Base-by-base conservation (phyloP, 306 rosid species). In the Notholithocarpus densiflorus region DNA sequence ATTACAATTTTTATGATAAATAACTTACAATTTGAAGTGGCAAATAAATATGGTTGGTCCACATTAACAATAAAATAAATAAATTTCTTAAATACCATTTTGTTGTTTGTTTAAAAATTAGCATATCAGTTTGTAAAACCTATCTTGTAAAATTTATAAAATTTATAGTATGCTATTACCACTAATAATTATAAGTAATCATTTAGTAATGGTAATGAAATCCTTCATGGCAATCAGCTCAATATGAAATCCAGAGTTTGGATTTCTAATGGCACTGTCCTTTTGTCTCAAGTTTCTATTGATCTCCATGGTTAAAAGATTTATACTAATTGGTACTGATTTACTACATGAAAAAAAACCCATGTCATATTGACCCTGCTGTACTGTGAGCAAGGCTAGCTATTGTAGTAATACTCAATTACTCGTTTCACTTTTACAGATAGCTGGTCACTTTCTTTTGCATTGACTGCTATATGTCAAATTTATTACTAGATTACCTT, bases 401-500 rank as follows among this genome's bases (percentile, higher is more conserved):
- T 80, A 79, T 51, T 14, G 29, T 17, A 20, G 74, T 75, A 78
- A 10, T n/a, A 29, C 45, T 40, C 45, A 40, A 40, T 40, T 40
- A 34, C 45, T 40, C 45, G 0, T 40, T 40, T 40, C 45, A 40
- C 45, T 54, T 15, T 27, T 56, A 9, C 68, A 24, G 32, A 48
- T 3, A 32, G 66, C 64, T 20, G 26, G 77, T 59, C 65, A 69
- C 57, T 65, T 84, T 80, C 45, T 72, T 74, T 74, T 37, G 18
- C 70, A 52, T 79, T 52, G 75, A 75, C 64, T 13, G 40, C 61
- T 56, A 32, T 34, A 55, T 32, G 71, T 78, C 74, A 56, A 51
- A 57, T 15, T 31, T 27, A 54, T 72, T 71, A 48, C 53, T 13
- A 29, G 70, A 65, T 14, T 19, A 65, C 66, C 64, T 43, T 6